Evolutionary conservation across 1,139 yeast species (phyloP).

Genomic region (Dujonia santamariae): DNA sequence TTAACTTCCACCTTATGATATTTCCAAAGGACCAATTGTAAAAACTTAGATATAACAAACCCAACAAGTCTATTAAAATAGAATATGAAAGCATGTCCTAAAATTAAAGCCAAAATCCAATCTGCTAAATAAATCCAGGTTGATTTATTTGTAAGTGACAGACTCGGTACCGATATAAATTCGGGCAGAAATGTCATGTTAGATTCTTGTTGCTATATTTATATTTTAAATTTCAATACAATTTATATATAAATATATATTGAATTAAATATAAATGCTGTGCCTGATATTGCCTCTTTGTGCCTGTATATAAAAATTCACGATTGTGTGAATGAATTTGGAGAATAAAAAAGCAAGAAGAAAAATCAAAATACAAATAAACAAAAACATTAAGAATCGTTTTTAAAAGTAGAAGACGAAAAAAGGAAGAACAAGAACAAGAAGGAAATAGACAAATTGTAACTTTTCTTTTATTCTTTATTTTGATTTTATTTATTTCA

Average conservation of each 20-base stretch:
- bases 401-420: too few relatives aligned
- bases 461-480: too few relatives aligned
- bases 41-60: constrained; percentile 46
- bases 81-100: constrained; percentile 65
- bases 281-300: background rate
- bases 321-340: too few relatives aligned
- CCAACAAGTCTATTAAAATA: constrained; percentile 77
- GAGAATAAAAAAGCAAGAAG: too few relatives aligned
- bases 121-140: constrained; percentile 83
- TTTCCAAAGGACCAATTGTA: constrained; percentile 66
- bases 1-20: constrained; percentile 52
- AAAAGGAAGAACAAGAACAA: too few relatives aligned
- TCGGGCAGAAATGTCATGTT: constrained; percentile 28
- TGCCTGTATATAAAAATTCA: background rate
- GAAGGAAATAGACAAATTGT: too few relatives aligned
- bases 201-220: too few relatives aligned
- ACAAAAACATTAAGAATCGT: too few relatives aligned
- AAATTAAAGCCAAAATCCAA: constrained; percentile 69
- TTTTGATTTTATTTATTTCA: too few relatives aligned
- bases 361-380: background rate
- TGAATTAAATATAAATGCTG: too few relatives aligned
- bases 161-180: constrained; percentile 18
- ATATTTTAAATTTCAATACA: too few relatives aligned
- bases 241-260: too few relatives aligned
- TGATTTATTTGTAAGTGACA: constrained; percentile 35